Base-by-base conservation (phyloP, 306 rosid species). In the Dalbergia oliveri region DNA sequence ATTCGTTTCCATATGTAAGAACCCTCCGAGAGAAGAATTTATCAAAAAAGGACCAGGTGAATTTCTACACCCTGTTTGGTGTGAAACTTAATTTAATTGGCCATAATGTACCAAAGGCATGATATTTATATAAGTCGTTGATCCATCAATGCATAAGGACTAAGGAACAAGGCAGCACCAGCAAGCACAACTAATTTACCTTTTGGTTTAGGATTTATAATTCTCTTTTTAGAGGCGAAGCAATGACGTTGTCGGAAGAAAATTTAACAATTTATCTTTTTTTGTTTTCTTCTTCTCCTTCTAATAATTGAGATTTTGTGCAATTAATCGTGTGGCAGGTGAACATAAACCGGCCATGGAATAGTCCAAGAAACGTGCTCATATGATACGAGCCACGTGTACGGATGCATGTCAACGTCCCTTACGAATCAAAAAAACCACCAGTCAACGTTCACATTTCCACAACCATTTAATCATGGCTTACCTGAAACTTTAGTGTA, bases 331-430 rank as follows among this genome's bases (percentile, higher is more conserved):
- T 65, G 43, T 50, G 21, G 3, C 0, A 10, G 37, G 4, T 4
- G 68, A 14, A 11, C 33, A 58, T 19, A 59, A n/a, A 65, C 3
- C 3, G 54, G 65, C 23, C 56, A 56, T 18, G n/a, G 8, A 50
- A 65, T 35, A 1, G 50, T 31, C 21, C 26, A 26, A 58, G 39
- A 67, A 79, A 74, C 78, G 78, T 74, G 87, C 16, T 45, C 59
- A 39, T 75, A 60, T 70, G 41, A n/a, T 4, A 34, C n/a, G 60
- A 8, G 62, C 53, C 83, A 72, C 66, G 58, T 85, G 77, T 66
- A 19, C 34, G 39, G 18, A 50, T 76, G 34, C 10, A 58, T 15
- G 83, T 77, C 82, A 72, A 83, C 51, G 35, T 83, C 44, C 81
- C 81, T 73, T 78, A 7, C 61, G 4, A 26, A 66, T 47, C 3